Evolutionary conservation across 164 flowering plant genomes (phyloP), one percentile per base, ranked within the genome.

Genomic region (Cinnamomum micranthum): DNA sequence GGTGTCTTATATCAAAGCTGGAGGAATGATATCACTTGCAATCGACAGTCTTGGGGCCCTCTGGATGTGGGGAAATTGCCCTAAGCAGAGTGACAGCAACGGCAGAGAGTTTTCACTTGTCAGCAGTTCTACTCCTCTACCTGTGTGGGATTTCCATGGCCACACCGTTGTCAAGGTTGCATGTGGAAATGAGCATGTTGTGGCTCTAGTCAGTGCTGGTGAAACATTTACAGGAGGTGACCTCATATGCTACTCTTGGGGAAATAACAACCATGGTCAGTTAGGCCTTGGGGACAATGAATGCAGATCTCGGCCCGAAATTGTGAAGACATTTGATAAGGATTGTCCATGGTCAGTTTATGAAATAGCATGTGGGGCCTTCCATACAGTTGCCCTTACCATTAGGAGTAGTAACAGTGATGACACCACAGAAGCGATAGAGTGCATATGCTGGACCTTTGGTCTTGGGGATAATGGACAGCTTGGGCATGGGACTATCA

Each of bases 21-120:
- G 97, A 64, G 97, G 95, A 74, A 88, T 91, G 97, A 91, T 90
- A 90, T 95, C 98, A 63, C 69, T 89, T 31, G 98, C 97, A 68
- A 90, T 93, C 74, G 98, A 95, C 76, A 87, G 75, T 80, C 82
- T 78, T 22, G 98, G 98, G 51, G 85, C 74, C 63, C 87, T 95
- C 60, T 95, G 98, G 98, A 88, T 91, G 81, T 95, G 98, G 98
- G 97, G 98, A 41, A 85, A 90, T 77, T 88, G 86, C 73, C 97
- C 93, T 60, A 82, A 66, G 20, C 85, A 69, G 31, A 84, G 73
- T 76, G 50, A 65, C 19, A 77, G 70, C 58, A 74, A 71, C 47
- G 83, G 84, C 70, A 85, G 72, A 41, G 83, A 77, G 35, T 87
- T 87, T 80, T 75, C 85, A 25, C 80, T 88, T 70, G 73, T 60